Conservation (phyloP, 805 yeast genomes). For the Starmerella roubikii region DNA sequence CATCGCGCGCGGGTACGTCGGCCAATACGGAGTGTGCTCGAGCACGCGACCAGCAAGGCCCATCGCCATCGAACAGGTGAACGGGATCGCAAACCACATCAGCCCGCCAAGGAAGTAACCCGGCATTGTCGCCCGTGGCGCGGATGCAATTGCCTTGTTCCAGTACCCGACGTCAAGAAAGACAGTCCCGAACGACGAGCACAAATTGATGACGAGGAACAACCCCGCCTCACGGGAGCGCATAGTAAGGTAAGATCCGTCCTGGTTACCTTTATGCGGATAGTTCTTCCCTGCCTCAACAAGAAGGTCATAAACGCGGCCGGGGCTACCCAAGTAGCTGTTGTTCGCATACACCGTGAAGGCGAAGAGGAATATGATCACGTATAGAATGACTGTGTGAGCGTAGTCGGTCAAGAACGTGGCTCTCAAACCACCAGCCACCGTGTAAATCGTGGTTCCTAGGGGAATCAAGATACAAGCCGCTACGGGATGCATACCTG, state of each 20-base stretch:
- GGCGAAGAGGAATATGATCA: slow-evolving; percentile 67
- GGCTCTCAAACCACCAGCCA: slow-evolving; percentile 73
- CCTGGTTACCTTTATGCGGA: slow-evolving; percentile 69
- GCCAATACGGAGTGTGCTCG: slow-evolving; percentile 58
- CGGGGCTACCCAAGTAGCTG: slow-evolving; percentile 65
- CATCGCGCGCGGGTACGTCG: slow-evolving; percentile 60
- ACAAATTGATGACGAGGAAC: slow-evolving; percentile 74
- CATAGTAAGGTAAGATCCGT: slow-evolving; percentile 83
- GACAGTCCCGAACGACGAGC: slow-evolving; percentile 83
- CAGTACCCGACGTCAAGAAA: slow-evolving; percentile 79
- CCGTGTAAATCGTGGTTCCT: slow-evolving; percentile 60
- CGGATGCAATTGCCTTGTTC: slow-evolving; percentile 77
- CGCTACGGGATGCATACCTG: slow-evolving; percentile 75
- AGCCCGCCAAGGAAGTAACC: slow-evolving; percentile 82
- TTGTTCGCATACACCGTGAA: slow-evolving; percentile 67
- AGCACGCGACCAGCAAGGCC: slow-evolving; percentile 73
- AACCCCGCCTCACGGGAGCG: slow-evolving; percentile 75
- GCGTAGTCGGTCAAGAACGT: slow-evolving; percentile 67
- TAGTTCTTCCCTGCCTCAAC: slow-evolving; percentile 38
- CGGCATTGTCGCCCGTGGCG: slow-evolving; percentile 72
- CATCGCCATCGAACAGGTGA: slow-evolving; percentile 67
- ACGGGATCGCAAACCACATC: slow-evolving; percentile 86
- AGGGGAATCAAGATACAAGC: slow-evolving; percentile 72
- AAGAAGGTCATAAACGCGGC: slow-evolving; percentile 60
- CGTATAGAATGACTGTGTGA: slow-evolving; percentile 69